Percentiles rank a stretch among this genome's conserved stretches.
Conservation (phyloP, 2,329 filamentous ascomycete genomes). For the Fusarium nanum region DNA sequence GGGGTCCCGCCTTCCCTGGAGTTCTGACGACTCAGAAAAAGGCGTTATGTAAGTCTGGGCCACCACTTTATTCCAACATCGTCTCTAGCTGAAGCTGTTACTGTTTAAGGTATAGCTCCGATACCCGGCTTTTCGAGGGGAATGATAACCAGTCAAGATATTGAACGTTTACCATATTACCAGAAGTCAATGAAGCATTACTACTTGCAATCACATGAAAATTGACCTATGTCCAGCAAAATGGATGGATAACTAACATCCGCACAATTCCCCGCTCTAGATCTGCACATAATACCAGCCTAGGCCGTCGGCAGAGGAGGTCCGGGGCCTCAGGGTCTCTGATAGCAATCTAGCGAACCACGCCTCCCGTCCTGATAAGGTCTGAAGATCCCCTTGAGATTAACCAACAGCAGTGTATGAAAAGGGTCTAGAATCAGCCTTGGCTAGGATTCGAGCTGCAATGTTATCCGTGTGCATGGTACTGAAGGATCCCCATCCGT, state of each 20-base stretch:
- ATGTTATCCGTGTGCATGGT: constrained; percentile 20
- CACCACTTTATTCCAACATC: constrained; percentile 32
- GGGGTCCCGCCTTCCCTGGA: constrained; percentile 29
- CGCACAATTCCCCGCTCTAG: constrained; percentile 20
- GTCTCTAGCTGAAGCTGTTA: constrained; percentile 5
- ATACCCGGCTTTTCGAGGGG: constrained; percentile 6
- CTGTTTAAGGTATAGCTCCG: constrained; percentile 25
- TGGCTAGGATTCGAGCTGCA: constrained; percentile 11
- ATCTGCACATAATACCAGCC: constrained; percentile 21
- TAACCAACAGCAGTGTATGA: constrained; percentile 13
- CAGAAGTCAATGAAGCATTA: background rate
- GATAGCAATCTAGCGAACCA: constrained; percentile 25
- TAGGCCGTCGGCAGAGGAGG: constrained; percentile 22
- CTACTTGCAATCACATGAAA: constrained; percentile 7
- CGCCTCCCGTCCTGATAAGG: constrained; percentile 31
- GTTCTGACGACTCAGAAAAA: constrained; percentile 35
- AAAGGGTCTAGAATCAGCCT: constrained; percentile 7
- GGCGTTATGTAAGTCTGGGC: constrained; percentile 38
- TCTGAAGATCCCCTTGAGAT: constrained; percentile 23
- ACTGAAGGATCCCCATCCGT: constrained; percentile 25
- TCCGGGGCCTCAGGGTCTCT: constrained; percentile 28
- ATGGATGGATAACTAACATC: constrained; percentile 1
- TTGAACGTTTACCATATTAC: background rate
- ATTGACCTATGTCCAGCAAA: background rate
- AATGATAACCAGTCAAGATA: constrained; percentile 6